These are phyloP conservation scores for Xylaria sp. DNA, from an alignment of 2,329 filamentous ascomycete genomes.

Conservation along the genomic window DNA sequence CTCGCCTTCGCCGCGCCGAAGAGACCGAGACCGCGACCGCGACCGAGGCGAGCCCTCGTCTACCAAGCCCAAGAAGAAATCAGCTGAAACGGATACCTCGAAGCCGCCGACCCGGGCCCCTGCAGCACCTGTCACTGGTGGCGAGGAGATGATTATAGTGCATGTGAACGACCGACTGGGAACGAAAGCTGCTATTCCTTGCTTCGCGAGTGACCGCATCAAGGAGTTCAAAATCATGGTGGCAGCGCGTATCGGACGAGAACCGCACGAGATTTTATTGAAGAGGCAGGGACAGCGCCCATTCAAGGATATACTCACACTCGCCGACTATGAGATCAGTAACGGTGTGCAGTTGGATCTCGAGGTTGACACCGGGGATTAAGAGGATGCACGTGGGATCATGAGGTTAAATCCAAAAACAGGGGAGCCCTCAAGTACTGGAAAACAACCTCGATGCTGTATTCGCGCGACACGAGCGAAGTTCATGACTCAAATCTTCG, in stretches of 20 bases:
- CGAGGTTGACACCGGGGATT: constrained; percentile 70
- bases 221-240: constrained; percentile 92
- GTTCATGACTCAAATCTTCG: background rate
- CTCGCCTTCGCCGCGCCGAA: constrained; percentile 51
- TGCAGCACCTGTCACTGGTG: constrained; percentile 44
- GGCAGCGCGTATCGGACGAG: constrained; percentile 85
- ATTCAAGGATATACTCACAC: constrained; percentile 88
- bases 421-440: background rate
- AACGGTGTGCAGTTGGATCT: constrained; percentile 81
- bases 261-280: constrained; percentile 90
- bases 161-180: constrained; percentile 95
- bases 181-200: constrained; percentile 94
- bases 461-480: background rate
- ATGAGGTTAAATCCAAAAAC: background rate
- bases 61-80: constrained; percentile 47
- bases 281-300: constrained; percentile 92
- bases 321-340: constrained; percentile 93
- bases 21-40: constrained; percentile 50
- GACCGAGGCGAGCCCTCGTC: constrained; percentile 50
- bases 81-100: constrained; percentile 43
- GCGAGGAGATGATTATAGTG: constrained; percentile 91
- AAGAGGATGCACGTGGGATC: constrained; percentile 39
- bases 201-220: constrained; percentile 83
- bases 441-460: background rate
- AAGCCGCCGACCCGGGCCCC: constrained; percentile 50